A percentile compares a stretch with the other conserved stretches of the same genome.
phyloP scores from a whole-genome alignment of 108 stramenopile genomes.

The Phaeodactylum tricornutum region DNA sequence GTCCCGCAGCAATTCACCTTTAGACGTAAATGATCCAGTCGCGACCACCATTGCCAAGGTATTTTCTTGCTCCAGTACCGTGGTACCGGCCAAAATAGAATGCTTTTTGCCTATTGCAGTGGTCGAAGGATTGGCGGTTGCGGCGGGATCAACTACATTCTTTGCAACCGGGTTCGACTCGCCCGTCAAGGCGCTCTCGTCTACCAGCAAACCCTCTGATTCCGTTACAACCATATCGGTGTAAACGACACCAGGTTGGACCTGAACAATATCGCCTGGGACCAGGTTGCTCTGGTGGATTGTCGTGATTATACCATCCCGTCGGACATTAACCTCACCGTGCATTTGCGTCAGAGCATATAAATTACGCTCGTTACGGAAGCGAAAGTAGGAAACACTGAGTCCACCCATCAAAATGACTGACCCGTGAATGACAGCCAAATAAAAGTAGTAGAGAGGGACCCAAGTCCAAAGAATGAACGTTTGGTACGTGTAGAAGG shows the following conservation, averaged over 20 bases:
- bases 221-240: constrained; percentile 44
- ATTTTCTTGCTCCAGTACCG: constrained; percentile 30
- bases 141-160: constrained; percentile 24
- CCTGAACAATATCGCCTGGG: constrained; percentile 39
- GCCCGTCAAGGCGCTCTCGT: constrained; percentile 59
- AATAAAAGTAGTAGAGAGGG: constrained; percentile 45
- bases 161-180: constrained; percentile 52
- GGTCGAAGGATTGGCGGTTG: constrained; percentile 14
- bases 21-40: constrained; percentile 52
- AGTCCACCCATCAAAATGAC: constrained; percentile 32
- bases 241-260: constrained; percentile 34
- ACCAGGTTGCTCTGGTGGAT: constrained; percentile 38
- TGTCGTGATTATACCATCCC: constrained; percentile 25
- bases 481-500: constrained; percentile 54
- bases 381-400: constrained; percentile 33
- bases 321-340: constrained; percentile 26
- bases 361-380: constrained; percentile 26
- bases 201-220: constrained; percentile 24
- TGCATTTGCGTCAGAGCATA: constrained; percentile 31
- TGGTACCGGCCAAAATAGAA: constrained; percentile 57
- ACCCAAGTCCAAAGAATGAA: constrained; percentile 59
- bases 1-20: constrained; percentile 47
- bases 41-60: constrained; percentile 36
- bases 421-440: constrained; percentile 30
- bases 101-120: constrained; percentile 26